Percentiles rank a stretch among this genome's conserved stretches.
These are phyloP conservation scores for Wakefieldia striispora DNA, from an alignment of 768 basidiomycete genomes.

Conservation along the genomic window DNA sequence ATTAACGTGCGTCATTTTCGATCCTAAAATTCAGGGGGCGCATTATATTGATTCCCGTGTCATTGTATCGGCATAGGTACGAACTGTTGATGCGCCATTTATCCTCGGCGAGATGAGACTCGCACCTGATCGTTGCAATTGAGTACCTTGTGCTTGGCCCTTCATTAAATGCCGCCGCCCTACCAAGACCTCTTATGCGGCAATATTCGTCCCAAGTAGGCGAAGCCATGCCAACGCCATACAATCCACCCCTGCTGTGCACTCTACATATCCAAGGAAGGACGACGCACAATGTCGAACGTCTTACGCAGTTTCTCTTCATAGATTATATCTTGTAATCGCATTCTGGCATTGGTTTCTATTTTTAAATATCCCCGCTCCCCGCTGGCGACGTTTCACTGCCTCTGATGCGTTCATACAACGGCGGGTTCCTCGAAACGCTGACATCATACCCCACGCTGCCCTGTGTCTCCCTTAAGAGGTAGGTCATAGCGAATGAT, in stretches of 20 bases:
- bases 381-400: not conserved
- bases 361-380: not conserved
- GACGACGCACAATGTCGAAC: not conserved
- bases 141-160: too few relatives aligned
- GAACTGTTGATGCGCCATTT: constrained; percentile 35
- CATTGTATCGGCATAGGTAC: constrained; percentile 18
- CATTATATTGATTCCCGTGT: not conserved
- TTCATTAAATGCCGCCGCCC: too few relatives aligned
- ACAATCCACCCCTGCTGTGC: constrained; percentile 11
- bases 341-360: constrained; percentile 1
- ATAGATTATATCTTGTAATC: constrained; percentile 13
- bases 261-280: not conserved
- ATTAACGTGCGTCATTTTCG: constrained; percentile 41
- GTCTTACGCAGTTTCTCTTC: constrained; percentile 1
- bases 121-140: too few relatives aligned
- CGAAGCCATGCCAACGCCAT: constrained; percentile 1
- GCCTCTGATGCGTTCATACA: constrained; percentile 8
- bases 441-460: too few relatives aligned
- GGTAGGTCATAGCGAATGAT: not conserved
- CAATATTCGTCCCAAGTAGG: constrained; percentile 16
- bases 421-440: not conserved
- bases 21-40: not conserved
- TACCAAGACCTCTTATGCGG: too few relatives aligned
- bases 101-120: constrained; percentile 14
- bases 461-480: too few relatives aligned